Evolutionary conservation across 345 rosid genomes (phyloP), one percentile per base, ranked within the genome.

Genomic region (Ceriops decandra): DNA sequence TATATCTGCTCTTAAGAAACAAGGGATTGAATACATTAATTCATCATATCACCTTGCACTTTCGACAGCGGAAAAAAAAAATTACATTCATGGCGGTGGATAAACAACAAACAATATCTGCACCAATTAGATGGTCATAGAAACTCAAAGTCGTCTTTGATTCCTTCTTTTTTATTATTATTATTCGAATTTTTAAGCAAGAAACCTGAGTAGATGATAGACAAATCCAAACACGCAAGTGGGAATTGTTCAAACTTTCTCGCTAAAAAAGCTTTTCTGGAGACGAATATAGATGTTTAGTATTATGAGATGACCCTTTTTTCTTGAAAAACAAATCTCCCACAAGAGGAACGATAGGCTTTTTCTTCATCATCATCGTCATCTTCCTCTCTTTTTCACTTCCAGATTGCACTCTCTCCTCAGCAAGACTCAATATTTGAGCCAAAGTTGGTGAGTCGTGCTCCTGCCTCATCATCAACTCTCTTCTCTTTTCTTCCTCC

Each of bases 291-390:
- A 76, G 72, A 75, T 89, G 68, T 66, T 76, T 78, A 4, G 71
- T 65, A 64, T 47, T 28, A 56, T 72, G 57, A 4, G 69, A 22
- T 1, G 79, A 67, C 1, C 63, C 72, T 64, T 82, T 90, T 71
- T 81, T 89, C 89, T 77, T 84, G 81, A 73, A 84, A 68, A 88
- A 67, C 52, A 85, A 78, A 60, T 90, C 92, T 52, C 89, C 87
- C 57, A 89, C 80, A 7, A 89, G 85, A 57, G 97, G 98, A 73
- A 90, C 79, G 0, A 90, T 83, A 26, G 97, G 98, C 79, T 90
- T 93, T 89, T 83, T 84, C 83, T 86, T 89, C 84, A 13, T 79
- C 77, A 16, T 60, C 59, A 7, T 79, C 77, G 19, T 60, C 59
- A 13, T 67, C 71, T 73, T 83, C 72, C 54, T 72, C 68, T 73